Percentiles rank a stretch among this genome's conserved stretches.
These are phyloP conservation scores for Nannizzia gypsea DNA, from an alignment of 2,329 filamentous ascomycete genomes.

Conservation along the genomic window DNA sequence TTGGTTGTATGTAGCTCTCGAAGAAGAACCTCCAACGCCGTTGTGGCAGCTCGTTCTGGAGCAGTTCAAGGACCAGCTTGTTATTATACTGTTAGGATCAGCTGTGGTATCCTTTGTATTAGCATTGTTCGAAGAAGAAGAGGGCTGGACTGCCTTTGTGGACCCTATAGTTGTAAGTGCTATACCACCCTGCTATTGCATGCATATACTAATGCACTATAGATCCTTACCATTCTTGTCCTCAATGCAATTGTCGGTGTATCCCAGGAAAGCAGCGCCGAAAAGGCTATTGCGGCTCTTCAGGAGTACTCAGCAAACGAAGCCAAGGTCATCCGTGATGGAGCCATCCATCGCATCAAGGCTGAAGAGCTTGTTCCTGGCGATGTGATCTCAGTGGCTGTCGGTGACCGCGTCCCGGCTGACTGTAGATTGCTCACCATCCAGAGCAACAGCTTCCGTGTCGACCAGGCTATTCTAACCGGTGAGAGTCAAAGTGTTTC, in stretches of 20 bases:
- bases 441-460: constrained; percentile 91
- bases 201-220: background rate
- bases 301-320: constrained; percentile 99
- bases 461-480: constrained; percentile 94
- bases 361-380: constrained; percentile 96
- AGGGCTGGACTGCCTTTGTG: constrained; percentile 94
- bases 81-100: constrained; percentile 85
- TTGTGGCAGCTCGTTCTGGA: constrained; percentile 94
- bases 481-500: constrained; percentile 95
- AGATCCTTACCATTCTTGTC: constrained; percentile 94
- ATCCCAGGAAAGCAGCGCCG: constrained; percentile 94
- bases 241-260: constrained; percentile 96
- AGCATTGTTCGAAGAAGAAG: constrained; percentile 82
- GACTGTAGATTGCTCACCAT: constrained; percentile 84
- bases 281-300: constrained; percentile 93
- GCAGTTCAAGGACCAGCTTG: constrained; percentile 98
- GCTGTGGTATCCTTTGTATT: constrained; percentile 88
- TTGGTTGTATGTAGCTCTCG: constrained; percentile 42
- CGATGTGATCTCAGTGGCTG: constrained; percentile 74
- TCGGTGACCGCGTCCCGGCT: constrained; percentile 87
- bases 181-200: background rate
- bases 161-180: constrained; percentile 79
- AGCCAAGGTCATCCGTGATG: constrained; percentile 82
- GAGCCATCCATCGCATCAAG: constrained; percentile 68
- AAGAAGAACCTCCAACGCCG: constrained; percentile 89